phyloP scores from a whole-genome alignment of 2,329 filamentous ascomycete genomes.

The Nannizzia gypsea region DNA sequence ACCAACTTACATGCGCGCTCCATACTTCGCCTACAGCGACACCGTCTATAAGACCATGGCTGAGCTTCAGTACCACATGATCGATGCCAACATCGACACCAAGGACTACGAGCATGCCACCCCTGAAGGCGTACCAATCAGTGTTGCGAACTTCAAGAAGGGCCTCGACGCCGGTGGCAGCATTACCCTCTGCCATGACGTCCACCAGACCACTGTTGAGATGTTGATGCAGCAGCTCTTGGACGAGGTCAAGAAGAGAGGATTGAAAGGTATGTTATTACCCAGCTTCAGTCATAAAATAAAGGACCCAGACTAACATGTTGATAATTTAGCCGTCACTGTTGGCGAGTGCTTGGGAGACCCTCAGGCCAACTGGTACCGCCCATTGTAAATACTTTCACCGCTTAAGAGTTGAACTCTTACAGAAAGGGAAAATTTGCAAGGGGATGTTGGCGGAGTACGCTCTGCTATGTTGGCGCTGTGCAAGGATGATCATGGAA shows the following conservation, averaged over 20 bases:
- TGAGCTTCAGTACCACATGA: constrained; percentile 36
- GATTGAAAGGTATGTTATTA: constrained; percentile 3
- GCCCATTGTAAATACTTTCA: background rate
- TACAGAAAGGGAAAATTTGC: background rate
- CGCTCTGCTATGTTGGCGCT: background rate
- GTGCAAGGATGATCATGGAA: background rate
- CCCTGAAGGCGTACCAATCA: background rate
- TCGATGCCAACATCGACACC: constrained; percentile 34
- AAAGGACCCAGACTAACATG: constrained; percentile 1
- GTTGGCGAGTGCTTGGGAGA: constrained; percentile 10
- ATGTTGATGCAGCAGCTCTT: constrained; percentile 7
- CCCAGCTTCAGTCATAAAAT: background rate
- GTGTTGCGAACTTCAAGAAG: background rate
- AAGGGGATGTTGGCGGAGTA: background rate
- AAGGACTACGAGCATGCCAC: constrained; percentile 29
- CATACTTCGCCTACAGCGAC: constrained; percentile 30
- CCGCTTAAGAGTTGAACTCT: background rate
- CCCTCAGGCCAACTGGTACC: constrained; percentile 9
- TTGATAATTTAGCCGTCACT: constrained; percentile 4
- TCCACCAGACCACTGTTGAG: constrained; percentile 8
- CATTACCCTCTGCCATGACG: constrained; percentile 6
- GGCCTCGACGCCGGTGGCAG: background rate
- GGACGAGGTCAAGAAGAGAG: constrained; percentile 6
- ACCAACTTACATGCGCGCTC: constrained; percentile 40
- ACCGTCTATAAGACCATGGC: constrained; percentile 27